These are phyloP conservation scores for Clitoria ternatea DNA, from an alignment of 306 rosid species.

Conservation along the genomic window DNA sequence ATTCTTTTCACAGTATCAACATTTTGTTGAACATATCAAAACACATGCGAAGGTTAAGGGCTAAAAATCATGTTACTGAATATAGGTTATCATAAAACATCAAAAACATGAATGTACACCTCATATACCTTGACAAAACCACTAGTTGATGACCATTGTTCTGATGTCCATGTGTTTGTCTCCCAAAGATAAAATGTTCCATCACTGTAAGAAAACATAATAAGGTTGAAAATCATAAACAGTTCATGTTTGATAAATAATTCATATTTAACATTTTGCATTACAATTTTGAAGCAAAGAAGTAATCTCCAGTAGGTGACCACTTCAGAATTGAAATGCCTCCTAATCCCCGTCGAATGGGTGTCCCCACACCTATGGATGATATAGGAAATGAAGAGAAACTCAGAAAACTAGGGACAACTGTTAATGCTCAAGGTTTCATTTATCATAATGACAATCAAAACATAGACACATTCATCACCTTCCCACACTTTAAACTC, in stretches of 20 bases:
- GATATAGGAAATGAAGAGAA: constrained; percentile 2
- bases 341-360: constrained; percentile 90
- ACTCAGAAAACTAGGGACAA: background rate
- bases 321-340: constrained; percentile 89
- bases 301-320: constrained; percentile 97
- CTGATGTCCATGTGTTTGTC: constrained; percentile 95
- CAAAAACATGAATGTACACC: constrained; percentile 17
- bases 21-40: background rate
- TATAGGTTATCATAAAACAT: background rate
- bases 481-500: background rate
- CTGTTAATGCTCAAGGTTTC: background rate
- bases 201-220: constrained; percentile 50
- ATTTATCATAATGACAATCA: background rate
- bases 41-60: background rate
- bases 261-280: constrained; percentile 7
- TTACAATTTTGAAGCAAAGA: constrained; percentile 89
- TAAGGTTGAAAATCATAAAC: constrained; percentile 19
- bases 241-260: constrained; percentile 1
- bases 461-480: background rate
- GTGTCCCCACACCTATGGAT: constrained; percentile 74
- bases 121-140: constrained; percentile 78
- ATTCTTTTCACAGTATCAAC: background rate
- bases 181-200: constrained; percentile 99
- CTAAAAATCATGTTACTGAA: background rate
- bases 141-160: constrained; percentile 84